Evolutionary conservation across 352 stramenopile species (phyloP).

Genomic region (Pythium aphanidermatum): DNA sequence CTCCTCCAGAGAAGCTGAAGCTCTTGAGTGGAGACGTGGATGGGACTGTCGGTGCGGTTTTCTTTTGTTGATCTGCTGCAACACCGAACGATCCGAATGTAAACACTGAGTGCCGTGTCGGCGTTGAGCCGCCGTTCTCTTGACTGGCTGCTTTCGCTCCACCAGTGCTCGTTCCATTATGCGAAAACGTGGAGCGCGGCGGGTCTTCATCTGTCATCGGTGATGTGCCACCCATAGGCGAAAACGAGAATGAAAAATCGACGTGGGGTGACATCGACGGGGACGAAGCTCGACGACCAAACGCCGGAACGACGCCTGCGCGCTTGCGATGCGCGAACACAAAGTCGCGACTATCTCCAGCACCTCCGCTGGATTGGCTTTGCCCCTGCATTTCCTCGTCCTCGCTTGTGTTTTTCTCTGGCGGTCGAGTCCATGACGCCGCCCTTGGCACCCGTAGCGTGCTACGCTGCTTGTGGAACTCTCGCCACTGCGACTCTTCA

Average conservation of each 20-base stretch:
- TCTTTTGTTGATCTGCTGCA: background rate
- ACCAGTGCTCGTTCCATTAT: too few relatives aligned
- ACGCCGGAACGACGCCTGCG: conserved; percentile 4
- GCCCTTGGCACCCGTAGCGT: conserved; percentile 12
- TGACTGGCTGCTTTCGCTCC: too few relatives aligned
- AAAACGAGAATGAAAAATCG: conserved; percentile 14
- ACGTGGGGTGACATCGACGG: background rate
- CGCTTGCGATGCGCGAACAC: conserved; percentile 17
- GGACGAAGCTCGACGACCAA: background rate
- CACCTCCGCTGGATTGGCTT: too few relatives aligned
- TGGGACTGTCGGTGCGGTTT: background rate
- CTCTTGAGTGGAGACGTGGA: background rate
- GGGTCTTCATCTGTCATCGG: conserved; percentile 15
- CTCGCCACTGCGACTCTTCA: conserved; percentile 27
- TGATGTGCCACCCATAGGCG: background rate
- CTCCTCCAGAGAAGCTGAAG: background rate
- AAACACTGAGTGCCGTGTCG: too few relatives aligned
- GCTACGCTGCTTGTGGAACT: conserved; percentile 25
- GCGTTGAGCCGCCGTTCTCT: too few relatives aligned
- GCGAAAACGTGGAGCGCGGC: background rate
- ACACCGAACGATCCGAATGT: conserved; percentile 9
- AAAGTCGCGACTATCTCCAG: conserved; percentile 17
- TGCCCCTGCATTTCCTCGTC: too few relatives aligned
- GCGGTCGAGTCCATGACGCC: background rate
- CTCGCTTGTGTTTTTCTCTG: background rate